These are phyloP conservation scores for Vitis hybrid DNA, from an alignment of 177 flowering plant genomes.

Conservation along the genomic window DNA sequence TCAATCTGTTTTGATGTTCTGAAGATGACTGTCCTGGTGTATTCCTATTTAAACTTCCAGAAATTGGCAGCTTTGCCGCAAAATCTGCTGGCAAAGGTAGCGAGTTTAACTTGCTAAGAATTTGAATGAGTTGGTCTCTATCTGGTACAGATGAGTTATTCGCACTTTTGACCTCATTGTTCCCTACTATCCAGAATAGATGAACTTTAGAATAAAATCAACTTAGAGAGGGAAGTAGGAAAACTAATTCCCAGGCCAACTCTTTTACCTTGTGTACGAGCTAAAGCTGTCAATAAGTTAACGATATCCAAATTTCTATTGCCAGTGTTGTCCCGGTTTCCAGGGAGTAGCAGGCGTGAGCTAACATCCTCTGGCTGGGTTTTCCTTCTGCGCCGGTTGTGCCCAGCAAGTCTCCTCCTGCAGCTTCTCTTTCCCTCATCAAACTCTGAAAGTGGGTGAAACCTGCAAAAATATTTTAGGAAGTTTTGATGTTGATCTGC, in stretches of 20 bases:
- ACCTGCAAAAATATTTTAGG: conserved; percentile 42
- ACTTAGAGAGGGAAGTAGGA: not conserved
- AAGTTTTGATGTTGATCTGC: not conserved
- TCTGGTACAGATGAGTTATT: conserved; percentile 40
- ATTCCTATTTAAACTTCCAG: conserved; percentile 39
- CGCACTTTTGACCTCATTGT: conserved; percentile 33
- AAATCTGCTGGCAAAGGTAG: conserved; percentile 52
- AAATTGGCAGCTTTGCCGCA: conserved; percentile 39
- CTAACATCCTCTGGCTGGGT: conserved; percentile 81
- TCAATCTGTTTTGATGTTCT: conserved; percentile 33
- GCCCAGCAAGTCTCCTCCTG: conserved; percentile 94
- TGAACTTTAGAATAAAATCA: not conserved
- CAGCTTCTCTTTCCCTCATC: conserved; percentile 99
- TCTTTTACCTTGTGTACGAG: conserved; percentile 68
- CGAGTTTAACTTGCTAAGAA: conserved; percentile 72
- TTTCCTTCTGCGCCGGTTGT: conserved; percentile 88
- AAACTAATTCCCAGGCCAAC: not conserved
- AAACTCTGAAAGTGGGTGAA: conserved; percentile 88
- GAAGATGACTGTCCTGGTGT: conserved; percentile 31
- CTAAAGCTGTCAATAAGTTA: conserved; percentile 58
- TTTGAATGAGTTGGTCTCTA: conserved; percentile 70
- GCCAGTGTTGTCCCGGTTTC: conserved; percentile 35
- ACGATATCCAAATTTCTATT: conserved; percentile 62
- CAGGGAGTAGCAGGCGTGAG: conserved; percentile 40
- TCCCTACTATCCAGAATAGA: conserved; percentile 37